Base-by-base conservation (phyloP, 2,329 filamentous ascomycete genomes). In the Xylaria sp. region DNA sequence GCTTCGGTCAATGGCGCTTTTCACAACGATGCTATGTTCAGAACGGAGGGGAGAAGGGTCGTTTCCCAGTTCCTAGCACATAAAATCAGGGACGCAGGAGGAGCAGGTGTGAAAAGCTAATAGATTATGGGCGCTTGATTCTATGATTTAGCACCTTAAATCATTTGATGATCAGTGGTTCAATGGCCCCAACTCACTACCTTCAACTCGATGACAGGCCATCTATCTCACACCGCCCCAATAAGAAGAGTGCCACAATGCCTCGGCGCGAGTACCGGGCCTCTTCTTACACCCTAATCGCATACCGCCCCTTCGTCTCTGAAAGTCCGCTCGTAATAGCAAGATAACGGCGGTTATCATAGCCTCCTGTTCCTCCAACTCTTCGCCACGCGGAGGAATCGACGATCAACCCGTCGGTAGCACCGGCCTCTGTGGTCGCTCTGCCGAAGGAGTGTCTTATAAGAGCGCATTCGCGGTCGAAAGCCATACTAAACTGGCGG, bases 21-120 rank as follows among this genome's bases (percentile, higher is more conserved):
- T 72, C 88, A 90, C 76, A 89, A 86, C 67, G 86, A 89, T 73
- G 82, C 84, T 57, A 84, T 86, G 76, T 81, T 83, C 53, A 79
- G 81, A 66, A 77, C 76, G 30, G 82, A 81, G 59, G 86, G 85
- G 17, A 81, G 81, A 68, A 77, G 72, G 51, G 78, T 82, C 21
- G 81, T 86, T 63, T 82, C 83, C 14, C 78, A 81, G 32, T 84
- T 82, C 60, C 80, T 88, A 56, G 63, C 64, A 9, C 66, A 66
- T n/a, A 75, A 67, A 55, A 70, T 75, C 3, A 65, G 62, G 53
- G 50, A 36, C 7, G 42, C 56, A 50, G 12, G 34, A 63, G 19
- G 12, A 47, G 19, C 12, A 30, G 12, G 11, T 19, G 12, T 48
- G n/a, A 57, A 36, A 36, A 2, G 8, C 3, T 21, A n/a, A 9